Conservation (phyloP, 2,329 filamentous ascomycete genomes). For the Lachnellula occidentalis region DNA sequence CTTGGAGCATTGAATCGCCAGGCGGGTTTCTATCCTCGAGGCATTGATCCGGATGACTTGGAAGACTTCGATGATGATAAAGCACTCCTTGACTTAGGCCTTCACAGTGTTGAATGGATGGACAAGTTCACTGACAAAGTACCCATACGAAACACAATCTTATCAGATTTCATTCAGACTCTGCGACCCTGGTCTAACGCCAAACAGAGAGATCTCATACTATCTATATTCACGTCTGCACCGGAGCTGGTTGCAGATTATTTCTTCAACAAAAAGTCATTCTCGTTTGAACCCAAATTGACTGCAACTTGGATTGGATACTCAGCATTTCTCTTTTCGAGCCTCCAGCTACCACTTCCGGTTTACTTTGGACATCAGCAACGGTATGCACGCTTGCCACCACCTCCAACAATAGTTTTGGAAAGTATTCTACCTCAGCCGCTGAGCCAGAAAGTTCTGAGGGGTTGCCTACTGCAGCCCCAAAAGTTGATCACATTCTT, state of each 20-base stretch:
- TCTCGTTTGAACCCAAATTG: conserved; percentile 85
- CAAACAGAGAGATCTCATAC: conserved; percentile 74
- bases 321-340: conserved; percentile 79
- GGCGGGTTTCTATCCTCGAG: conserved; percentile 78
- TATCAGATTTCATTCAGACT: conserved; percentile 73
- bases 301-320: conserved; percentile 95
- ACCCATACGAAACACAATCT: conserved; percentile 70
- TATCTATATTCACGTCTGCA: conserved; percentile 72
- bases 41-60: conserved; percentile 53
- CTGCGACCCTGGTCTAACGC: conserved; percentile 79
- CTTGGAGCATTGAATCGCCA: conserved; percentile 72
- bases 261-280: conserved; percentile 72
- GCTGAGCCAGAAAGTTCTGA: conserved; percentile 72
- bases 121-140: conserved; percentile 61
- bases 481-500: conserved; percentile 83
- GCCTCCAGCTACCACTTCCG: conserved; percentile 70
- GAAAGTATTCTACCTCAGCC: conserved; percentile 84
- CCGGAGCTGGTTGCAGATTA: conserved; percentile 88
- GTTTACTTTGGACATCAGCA: conserved; percentile 62
- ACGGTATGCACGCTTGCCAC: conserved; percentile 61
- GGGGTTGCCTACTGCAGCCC: conserved; percentile 71
- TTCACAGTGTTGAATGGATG: conserved; percentile 66
- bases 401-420: conserved; percentile 71
- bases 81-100: conserved; percentile 52
- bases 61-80: conserved; percentile 41